phyloP scores from a whole-genome alignment of 1,284 basidiomycete species.

The Sparassis latifolia region DNA sequence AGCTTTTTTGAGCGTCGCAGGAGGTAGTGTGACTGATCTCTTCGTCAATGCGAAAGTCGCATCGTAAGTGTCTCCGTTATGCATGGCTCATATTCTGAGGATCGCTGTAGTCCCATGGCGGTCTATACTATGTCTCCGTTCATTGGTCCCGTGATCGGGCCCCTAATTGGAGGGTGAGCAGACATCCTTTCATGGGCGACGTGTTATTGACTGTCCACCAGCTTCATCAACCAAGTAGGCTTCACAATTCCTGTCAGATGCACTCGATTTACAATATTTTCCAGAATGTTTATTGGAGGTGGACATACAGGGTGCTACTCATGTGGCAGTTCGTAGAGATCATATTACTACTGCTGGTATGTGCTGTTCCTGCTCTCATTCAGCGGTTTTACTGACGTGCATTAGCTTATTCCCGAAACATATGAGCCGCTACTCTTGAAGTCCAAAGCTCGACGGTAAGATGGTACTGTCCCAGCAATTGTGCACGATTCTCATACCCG shows the following conservation, averaged over 20 bases:
- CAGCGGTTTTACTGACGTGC: background rate
- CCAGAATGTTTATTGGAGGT: constrained; percentile 64
- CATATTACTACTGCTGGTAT: constrained; percentile 42
- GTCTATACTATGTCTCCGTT: constrained; percentile 69
- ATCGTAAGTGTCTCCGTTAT: constrained; percentile 38
- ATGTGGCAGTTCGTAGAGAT: constrained; percentile 54
- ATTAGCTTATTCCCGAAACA: constrained; percentile 68
- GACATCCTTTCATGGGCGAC: background rate
- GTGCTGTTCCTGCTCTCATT: constrained; percentile 10
- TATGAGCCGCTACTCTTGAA: constrained; percentile 61
- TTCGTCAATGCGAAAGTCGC: constrained; percentile 60
- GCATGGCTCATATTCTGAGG: too few species aligned
- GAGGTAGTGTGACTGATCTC: constrained; percentile 74
- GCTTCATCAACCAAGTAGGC: constrained; percentile 40
- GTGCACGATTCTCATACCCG: background rate
- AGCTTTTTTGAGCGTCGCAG: constrained; percentile 76
- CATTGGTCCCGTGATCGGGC: constrained; percentile 68
- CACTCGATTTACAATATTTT: background rate
- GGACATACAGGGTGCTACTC: constrained; percentile 68
- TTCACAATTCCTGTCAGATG: background rate
- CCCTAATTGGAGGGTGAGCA: constrained; percentile 51
- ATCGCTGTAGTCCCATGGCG: constrained; percentile 60
- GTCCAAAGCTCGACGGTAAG: constrained; percentile 40
- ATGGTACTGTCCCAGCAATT: background rate
- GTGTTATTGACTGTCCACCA: constrained; percentile 4